phyloP scores from a whole-genome alignment of 352 stramenopile species.

The Bremia lactucae region DNA sequence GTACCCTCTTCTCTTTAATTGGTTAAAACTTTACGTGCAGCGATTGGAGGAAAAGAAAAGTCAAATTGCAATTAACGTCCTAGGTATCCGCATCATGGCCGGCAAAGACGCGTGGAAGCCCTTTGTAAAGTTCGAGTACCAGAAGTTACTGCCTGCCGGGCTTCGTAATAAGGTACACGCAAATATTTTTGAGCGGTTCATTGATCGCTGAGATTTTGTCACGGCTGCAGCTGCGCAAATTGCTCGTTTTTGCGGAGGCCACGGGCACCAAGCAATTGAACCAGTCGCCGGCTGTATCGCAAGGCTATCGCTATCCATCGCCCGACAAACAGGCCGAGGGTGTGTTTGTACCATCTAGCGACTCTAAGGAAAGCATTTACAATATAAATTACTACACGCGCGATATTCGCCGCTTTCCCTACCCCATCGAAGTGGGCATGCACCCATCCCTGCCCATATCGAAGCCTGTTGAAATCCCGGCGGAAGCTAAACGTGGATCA shows the following conservation, averaged over 20 bases:
- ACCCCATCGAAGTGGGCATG: conserved; percentile 52
- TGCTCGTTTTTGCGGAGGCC: conserved; percentile 75
- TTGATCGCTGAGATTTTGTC: not conserved
- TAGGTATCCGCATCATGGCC: conserved; percentile 31
- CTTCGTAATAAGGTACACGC: conserved; percentile 62
- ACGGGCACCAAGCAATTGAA: conserved; percentile 60
- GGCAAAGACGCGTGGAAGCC: conserved; percentile 59
- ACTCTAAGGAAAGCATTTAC: conserved; percentile 74
- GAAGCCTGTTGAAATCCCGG: conserved; percentile 51
- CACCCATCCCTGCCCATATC: conserved; percentile 57
- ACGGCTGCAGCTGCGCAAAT: conserved; percentile 59
- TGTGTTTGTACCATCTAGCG: conserved; percentile 57
- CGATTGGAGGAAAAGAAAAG: not conserved
- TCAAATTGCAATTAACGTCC: too few species aligned
- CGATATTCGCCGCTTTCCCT: conserved; percentile 64
- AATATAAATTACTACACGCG: conserved; percentile 87
- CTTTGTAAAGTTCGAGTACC: conserved; percentile 75
- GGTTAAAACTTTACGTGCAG: conserved; percentile 1
- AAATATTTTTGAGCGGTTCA: too few species aligned
- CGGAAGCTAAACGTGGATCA: conserved; percentile 54
- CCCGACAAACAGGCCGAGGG: conserved; percentile 54
- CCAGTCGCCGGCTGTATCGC: conserved; percentile 49
- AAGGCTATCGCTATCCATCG: conserved; percentile 72
- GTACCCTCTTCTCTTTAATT: not conserved
- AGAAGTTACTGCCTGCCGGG: conserved; percentile 53